phyloP scores from a whole-genome alignment of 192 early-diverging fungal genomes.

The Coemansia sp. region DNA sequence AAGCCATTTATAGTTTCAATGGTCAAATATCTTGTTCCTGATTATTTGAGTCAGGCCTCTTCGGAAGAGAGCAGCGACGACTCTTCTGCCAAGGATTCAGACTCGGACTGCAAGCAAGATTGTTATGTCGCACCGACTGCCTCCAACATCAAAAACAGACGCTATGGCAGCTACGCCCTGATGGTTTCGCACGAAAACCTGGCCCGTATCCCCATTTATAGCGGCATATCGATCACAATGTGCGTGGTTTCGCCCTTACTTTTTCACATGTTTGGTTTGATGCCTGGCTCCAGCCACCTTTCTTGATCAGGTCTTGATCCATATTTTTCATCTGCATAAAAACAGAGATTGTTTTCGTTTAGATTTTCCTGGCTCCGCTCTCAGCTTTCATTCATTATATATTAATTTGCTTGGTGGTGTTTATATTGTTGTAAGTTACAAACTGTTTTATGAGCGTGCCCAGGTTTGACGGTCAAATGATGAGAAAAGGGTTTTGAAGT shows the following conservation, averaged over 20 bases:
- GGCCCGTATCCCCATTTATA: slow-evolving; percentile 50
- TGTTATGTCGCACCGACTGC: slow-evolving; percentile 18
- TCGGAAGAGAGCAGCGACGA: neutral
- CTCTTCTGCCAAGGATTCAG: neutral
- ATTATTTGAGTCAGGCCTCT: neutral
- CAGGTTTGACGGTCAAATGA: slow-evolving; percentile 10
- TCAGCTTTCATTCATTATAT: neutral
- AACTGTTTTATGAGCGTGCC: neutral
- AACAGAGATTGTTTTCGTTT: neutral
- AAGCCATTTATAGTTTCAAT: slow-evolving; percentile 25
- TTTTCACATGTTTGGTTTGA: slow-evolving; percentile 26
- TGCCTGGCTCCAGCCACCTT: slow-evolving; percentile 8
- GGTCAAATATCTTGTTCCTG: slow-evolving; percentile 7
- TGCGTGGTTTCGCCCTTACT: slow-evolving; percentile 23
- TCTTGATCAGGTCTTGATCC: neutral
- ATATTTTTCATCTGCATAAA: neutral
- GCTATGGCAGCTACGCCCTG: slow-evolving; percentile 42
- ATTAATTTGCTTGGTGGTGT: neutral
- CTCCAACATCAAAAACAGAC: slow-evolving; percentile 16
- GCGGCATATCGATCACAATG: slow-evolving; percentile 36
- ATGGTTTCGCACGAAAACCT: slow-evolving; percentile 50
- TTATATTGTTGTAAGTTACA: neutral
- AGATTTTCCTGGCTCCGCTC: neutral
- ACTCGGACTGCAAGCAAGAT: neutral
- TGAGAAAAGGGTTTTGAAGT: slow-evolving; percentile 20